These are phyloP conservation scores for Calonectria crousiana DNA, from an alignment of 2,329 filamentous ascomycete species.

Conservation along the genomic window DNA sequence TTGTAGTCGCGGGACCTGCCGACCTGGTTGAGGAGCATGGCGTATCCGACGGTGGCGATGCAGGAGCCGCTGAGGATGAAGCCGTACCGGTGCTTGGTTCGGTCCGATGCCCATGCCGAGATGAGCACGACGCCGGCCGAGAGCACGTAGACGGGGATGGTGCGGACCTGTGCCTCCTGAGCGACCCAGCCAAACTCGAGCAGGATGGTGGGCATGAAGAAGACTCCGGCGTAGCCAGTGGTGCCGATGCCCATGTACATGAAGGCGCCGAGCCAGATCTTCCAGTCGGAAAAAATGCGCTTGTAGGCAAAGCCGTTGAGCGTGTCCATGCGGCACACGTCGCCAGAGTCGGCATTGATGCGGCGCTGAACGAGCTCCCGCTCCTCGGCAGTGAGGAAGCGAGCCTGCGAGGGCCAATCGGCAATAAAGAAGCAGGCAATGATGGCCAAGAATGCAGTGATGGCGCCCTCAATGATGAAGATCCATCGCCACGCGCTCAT, in stretches of 20 bases:
- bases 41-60: conserved; percentile 66
- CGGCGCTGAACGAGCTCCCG: conserved; percentile 55
- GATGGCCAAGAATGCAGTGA: conserved; percentile 38
- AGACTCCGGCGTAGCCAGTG: conserved; percentile 57
- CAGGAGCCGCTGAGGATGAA: conserved; percentile 65
- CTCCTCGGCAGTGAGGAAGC: conserved; percentile 60
- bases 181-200: conserved; percentile 51
- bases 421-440: conserved; percentile 39
- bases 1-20: conserved; percentile 46
- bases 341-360: conserved; percentile 55
- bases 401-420: conserved; percentile 47
- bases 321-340: conserved; percentile 62
- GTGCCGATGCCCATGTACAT: conserved; percentile 56
- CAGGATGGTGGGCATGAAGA: conserved; percentile 55
- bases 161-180: conserved; percentile 50
- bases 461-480: conserved; percentile 47
- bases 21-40: conserved; percentile 60
- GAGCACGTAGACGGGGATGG: conserved; percentile 53
- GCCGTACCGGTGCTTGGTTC: conserved; percentile 63
- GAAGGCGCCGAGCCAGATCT: conserved; percentile 56
- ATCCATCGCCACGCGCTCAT: conserved; percentile 62
- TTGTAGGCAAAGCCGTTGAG: conserved; percentile 60
- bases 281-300: conserved; percentile 61
- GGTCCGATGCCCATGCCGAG: conserved; percentile 61
- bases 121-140: conserved; percentile 46